Percentiles rank a stretch among this genome's conserved stretches.
Evolutionary conservation across 441 rosid genomes (phyloP).

Genomic region (Eutrema salsugineum): DNA sequence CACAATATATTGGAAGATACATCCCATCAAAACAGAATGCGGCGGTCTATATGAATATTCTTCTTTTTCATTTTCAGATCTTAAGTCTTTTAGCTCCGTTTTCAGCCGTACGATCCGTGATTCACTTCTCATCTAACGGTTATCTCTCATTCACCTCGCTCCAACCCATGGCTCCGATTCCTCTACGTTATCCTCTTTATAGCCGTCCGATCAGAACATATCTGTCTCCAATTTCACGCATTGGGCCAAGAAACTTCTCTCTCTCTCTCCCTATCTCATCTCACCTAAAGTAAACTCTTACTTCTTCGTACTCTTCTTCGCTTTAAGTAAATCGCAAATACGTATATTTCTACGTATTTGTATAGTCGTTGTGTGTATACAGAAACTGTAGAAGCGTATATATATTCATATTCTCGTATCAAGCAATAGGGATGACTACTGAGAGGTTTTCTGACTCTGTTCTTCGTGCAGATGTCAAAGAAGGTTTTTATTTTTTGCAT

Average conservation of each 20-base stretch:
- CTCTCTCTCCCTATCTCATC: too few species aligned
- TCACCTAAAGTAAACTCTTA: neutral
- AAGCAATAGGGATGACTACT: neutral
- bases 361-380: neutral
- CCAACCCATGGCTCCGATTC: neutral
- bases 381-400: neutral
- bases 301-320: neutral
- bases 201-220: neutral
- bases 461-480: neutral
- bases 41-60: neutral
- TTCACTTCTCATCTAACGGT: neutral
- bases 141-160: neutral
- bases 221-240: neutral
- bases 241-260: neutral
- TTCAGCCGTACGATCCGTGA: neutral
- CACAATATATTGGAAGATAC: neutral
- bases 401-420: neutral
- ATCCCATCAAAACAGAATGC: neutral
- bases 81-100: neutral
- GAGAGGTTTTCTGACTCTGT: neutral
- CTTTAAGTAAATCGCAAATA: neutral
- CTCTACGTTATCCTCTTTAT: neutral
- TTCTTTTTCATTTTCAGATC: neutral
- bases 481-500: neutral
- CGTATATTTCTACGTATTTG: neutral